A percentile compares a stretch with the other conserved stretches of the same genome.
These are phyloP conservation scores for Galerina marginata DNA, from an alignment of 768 basidiomycete species.

Conservation along the genomic window DNA sequence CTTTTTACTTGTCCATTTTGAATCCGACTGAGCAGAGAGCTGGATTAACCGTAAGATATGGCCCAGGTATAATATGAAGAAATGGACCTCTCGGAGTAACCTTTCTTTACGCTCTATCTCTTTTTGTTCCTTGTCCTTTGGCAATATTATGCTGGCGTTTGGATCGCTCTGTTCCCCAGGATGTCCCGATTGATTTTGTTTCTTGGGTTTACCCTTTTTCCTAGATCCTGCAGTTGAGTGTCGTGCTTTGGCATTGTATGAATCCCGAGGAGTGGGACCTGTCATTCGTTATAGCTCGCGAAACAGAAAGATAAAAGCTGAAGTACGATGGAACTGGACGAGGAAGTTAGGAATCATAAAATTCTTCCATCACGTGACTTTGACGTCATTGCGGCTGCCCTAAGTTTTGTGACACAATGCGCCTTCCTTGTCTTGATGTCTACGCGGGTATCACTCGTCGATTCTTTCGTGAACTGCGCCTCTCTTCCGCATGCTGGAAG, in stretches of 20 bases:
- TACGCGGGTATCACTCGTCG: conserved; percentile 51
- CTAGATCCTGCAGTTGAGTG: conserved; percentile 61
- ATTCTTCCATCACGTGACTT: too few relatives aligned
- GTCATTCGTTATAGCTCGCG: conserved; percentile 14
- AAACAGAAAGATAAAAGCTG: neutral
- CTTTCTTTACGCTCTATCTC: conserved; percentile 63
- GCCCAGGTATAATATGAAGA: neutral
- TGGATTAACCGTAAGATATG: conserved; percentile 24
- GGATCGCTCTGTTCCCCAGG: conserved; percentile 45
- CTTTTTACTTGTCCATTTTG: conserved; percentile 83
- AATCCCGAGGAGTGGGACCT: conserved; percentile 34
- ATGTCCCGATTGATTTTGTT: conserved; percentile 22
- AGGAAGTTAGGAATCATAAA: too few relatives aligned
- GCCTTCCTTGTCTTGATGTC: too few relatives aligned
- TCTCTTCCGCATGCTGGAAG: conserved; percentile 77
- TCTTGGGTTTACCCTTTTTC: conserved; percentile 63
- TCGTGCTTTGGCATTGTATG: conserved; percentile 73
- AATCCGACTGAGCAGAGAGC: conserved; percentile 60
- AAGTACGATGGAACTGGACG: neutral
- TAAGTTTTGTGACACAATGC: too few relatives aligned
- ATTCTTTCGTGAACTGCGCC: conserved; percentile 75
- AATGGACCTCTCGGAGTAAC: conserved; percentile 62
- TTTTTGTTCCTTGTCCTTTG: conserved; percentile 65
- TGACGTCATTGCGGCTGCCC: too few relatives aligned
- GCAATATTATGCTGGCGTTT: conserved; percentile 62